phyloP scores from a whole-genome alignment of 192 early-diverging fungal species.

The Backusella macrospora region DNA sequence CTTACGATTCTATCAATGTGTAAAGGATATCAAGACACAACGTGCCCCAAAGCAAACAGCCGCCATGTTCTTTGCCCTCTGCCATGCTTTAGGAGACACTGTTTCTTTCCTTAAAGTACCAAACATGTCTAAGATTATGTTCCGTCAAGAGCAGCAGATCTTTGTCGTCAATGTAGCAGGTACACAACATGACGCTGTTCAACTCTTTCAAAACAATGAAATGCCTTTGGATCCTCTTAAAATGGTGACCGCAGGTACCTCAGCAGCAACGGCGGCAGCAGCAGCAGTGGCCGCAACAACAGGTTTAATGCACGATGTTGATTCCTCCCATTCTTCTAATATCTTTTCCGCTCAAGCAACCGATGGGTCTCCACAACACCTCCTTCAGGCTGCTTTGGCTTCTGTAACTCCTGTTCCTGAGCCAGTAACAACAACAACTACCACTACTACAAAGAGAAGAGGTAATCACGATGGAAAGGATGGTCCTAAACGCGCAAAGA shows the following conservation, averaged over 20 bases:
- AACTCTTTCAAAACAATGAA: slow-evolving; percentile 23
- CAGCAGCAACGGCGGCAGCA: not conserved
- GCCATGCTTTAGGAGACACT: slow-evolving; percentile 37
- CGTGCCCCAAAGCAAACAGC: slow-evolving; percentile 30
- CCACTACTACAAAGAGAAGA: not conserved
- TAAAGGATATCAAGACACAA: slow-evolving; percentile 41
- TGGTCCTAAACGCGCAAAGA: slow-evolving; percentile 24
- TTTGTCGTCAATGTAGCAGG: slow-evolving; percentile 41
- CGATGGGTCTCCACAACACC: slow-evolving; percentile 19
- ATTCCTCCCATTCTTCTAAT: slow-evolving; percentile 15
- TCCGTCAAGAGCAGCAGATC: slow-evolving; percentile 38
- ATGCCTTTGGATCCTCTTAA: slow-evolving; percentile 16
- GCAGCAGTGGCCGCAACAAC: not conserved
- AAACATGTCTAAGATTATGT: slow-evolving; percentile 38
- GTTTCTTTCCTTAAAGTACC: slow-evolving; percentile 40
- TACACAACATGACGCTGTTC: slow-evolving; percentile 29
- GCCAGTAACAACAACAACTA: not conserved
- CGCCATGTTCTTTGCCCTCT: slow-evolving; percentile 41
- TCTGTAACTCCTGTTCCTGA: slow-evolving; percentile 18
- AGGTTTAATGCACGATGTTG: slow-evolving; percentile 17
- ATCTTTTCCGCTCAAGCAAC: slow-evolving; percentile 7
- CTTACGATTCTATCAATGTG: slow-evolving; percentile 38
- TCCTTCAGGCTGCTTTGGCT: slow-evolving; percentile 23
- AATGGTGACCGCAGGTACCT: not conserved
- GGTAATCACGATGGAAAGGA: not conserved